These are phyloP conservation scores for Gleditsia sinensis DNA, from an alignment of 306 rosid genomes.

Conservation along the genomic window DNA sequence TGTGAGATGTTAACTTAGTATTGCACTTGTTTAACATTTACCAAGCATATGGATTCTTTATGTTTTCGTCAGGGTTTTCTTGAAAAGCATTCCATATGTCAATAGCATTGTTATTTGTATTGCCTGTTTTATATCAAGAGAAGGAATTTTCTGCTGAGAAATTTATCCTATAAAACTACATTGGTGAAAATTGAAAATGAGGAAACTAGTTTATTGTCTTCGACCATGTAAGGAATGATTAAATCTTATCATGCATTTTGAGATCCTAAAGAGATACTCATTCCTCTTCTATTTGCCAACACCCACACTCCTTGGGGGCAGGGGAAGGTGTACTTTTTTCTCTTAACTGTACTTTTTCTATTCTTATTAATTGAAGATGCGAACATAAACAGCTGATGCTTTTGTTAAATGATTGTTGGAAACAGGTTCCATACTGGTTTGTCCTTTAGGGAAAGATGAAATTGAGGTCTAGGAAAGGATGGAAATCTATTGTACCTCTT, in stretches of 20 bases:
- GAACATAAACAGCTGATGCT: constrained; percentile 17
- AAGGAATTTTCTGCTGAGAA: constrained; percentile 10
- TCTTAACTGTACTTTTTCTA: background rate
- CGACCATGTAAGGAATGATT: background rate
- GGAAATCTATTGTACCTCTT: constrained; percentile 74
- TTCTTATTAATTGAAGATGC: constrained; percentile 11
- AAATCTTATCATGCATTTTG: background rate
- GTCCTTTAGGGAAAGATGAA: constrained; percentile 58
- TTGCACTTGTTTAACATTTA: background rate
- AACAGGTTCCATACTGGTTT: constrained; percentile 42
- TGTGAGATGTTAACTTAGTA: constrained; percentile 15
- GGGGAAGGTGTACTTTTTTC: background rate
- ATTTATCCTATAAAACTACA: background rate
- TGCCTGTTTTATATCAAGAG: background rate
- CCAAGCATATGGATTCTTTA: background rate
- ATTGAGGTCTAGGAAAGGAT: constrained; percentile 71
- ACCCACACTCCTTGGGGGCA: no score
- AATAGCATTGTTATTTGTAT: constrained; percentile 8
- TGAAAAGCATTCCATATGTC: background rate
- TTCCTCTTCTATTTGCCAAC: constrained; percentile 28
- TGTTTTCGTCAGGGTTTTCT: background rate
- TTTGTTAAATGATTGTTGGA: constrained; percentile 36
- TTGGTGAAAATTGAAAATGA: background rate
- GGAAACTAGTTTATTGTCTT: constrained; percentile 3
- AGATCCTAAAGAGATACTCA: background rate